These are phyloP conservation scores for Macroventuria anomochaeta DNA, from an alignment of 2,329 filamentous ascomycete genomes.

Conservation along the genomic window DNA sequence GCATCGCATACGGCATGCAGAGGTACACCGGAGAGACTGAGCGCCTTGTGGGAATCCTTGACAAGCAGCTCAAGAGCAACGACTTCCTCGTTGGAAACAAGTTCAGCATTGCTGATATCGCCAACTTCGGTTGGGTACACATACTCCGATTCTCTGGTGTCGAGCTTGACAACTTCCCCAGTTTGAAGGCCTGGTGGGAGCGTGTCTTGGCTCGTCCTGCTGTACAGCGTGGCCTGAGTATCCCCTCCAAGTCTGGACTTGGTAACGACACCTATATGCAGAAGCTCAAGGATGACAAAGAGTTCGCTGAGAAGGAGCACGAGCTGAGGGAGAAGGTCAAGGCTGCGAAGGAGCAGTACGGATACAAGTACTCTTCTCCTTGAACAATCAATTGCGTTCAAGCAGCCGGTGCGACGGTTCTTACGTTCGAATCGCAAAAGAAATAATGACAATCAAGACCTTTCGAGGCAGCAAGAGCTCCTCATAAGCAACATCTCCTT, in stretches of 20 bases:
- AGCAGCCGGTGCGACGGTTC: background rate
- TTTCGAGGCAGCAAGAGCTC: background rate
- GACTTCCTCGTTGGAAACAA: conserved; percentile 56
- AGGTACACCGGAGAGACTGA: conserved; percentile 57
- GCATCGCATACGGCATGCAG: conserved; percentile 54
- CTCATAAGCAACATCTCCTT: background rate
- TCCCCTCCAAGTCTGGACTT: conserved; percentile 48
- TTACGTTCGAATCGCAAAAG: background rate
- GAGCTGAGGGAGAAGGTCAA: conserved; percentile 46
- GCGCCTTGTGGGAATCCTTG: conserved; percentile 54
- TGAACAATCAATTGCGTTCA: conserved; percentile 16
- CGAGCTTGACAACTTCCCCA: conserved; percentile 51
- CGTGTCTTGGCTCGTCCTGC: conserved; percentile 51
- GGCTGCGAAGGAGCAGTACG: conserved; percentile 55
- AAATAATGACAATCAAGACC: background rate
- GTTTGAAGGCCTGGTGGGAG: conserved; percentile 55
- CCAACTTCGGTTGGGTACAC: conserved; percentile 55
- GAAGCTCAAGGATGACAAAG: conserved; percentile 55
- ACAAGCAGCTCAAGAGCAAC: conserved; percentile 49
- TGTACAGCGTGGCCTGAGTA: conserved; percentile 48
- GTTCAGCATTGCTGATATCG: conserved; percentile 56
- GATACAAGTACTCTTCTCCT: conserved; percentile 54
- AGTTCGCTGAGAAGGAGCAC: conserved; percentile 56
- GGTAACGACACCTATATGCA: conserved; percentile 53
- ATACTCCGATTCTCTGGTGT: conserved; percentile 50